Evolutionary conservation across 768 basidiomycete species (phyloP).

Genomic region (Suillus plorans): DNA sequence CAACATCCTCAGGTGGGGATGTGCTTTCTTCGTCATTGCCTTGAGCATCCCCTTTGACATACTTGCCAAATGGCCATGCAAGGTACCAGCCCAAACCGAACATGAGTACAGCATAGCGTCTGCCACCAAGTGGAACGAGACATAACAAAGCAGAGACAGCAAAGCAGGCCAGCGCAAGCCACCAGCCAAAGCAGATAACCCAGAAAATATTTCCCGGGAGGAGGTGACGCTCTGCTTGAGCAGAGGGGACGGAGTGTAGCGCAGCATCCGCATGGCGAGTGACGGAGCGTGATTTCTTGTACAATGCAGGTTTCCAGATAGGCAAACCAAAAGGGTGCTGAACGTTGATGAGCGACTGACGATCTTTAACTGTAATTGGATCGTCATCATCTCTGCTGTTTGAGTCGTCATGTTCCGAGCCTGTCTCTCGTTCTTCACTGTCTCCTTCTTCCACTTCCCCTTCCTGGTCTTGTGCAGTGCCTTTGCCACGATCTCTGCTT

Average conservation of each 20-base stretch:
- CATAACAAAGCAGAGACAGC: slow-evolving; percentile 65
- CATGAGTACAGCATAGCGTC: slow-evolving; percentile 79
- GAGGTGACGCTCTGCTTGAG: slow-evolving; percentile 90
- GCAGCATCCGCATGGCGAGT: slow-evolving; percentile 95
- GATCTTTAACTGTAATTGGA: slow-evolving; percentile 88
- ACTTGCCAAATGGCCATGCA: slow-evolving; percentile 98
- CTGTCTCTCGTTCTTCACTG: slow-evolving; percentile 24
- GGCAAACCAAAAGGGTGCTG: slow-evolving; percentile 98
- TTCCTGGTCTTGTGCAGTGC: slow-evolving; percentile 35
- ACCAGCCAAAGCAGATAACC: slow-evolving; percentile 90
- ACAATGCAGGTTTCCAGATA: slow-evolving; percentile 99
- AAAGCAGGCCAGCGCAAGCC: slow-evolving; percentile 78
- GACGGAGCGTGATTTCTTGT: slow-evolving; percentile 96
- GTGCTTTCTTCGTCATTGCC: slow-evolving; percentile 41
- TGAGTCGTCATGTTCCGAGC: slow-evolving; percentile 10
- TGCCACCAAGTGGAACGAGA: slow-evolving; percentile 77
- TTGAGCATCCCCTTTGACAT: slow-evolving; percentile 80
- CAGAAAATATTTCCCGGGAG: slow-evolving; percentile 94
- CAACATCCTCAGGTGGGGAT: slow-evolving; percentile 34
- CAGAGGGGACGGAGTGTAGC: slow-evolving; percentile 88
- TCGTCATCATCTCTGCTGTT: slow-evolving; percentile 56
- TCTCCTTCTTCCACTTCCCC: slow-evolving; percentile 41
- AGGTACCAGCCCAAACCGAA: slow-evolving; percentile 96
- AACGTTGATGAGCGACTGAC: slow-evolving; percentile 98
- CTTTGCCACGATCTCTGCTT: slow-evolving; percentile 39